Conservation (phyloP, 1,139 yeast genomes). For the Candida tetrigidarum region DNA sequence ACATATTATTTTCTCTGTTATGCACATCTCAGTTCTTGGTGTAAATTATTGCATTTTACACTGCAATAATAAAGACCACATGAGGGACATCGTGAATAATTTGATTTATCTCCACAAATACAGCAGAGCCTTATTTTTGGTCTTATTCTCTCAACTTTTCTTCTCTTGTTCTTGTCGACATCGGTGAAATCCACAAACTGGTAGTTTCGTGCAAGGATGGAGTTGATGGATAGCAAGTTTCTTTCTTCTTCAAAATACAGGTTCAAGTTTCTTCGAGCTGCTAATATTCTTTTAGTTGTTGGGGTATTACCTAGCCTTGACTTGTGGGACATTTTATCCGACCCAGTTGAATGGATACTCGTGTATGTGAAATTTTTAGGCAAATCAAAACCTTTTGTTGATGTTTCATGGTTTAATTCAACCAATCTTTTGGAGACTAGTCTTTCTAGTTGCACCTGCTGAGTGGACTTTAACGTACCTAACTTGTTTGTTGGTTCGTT, state of each 20-base stretch:
- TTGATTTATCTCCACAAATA: slow-evolving; percentile 44
- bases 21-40: slow-evolving; percentile 48
- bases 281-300: slow-evolving; percentile 46
- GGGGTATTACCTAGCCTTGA: slow-evolving; percentile 49
- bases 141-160: slow-evolving; percentile 25
- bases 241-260: slow-evolving; percentile 54
- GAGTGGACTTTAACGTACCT: slow-evolving; percentile 48
- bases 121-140: slow-evolving; percentile 47
- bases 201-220: slow-evolving; percentile 44
- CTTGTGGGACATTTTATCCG: slow-evolving; percentile 26
- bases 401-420: slow-evolving; percentile 40
- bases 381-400: slow-evolving; percentile 38
- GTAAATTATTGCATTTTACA: slow-evolving; percentile 45
- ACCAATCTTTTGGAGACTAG: slow-evolving; percentile 40
- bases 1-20: slow-evolving; percentile 17
- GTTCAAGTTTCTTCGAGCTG: slow-evolving; percentile 50
- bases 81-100: slow-evolving; percentile 42
- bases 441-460: slow-evolving; percentile 48
- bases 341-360: slow-evolving; percentile 29
- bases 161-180: slow-evolving; percentile 18
- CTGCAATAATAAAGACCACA: slow-evolving; percentile 51
- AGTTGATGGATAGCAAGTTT: slow-evolving; percentile 46
- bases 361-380: slow-evolving; percentile 48
- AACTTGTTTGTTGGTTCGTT: slow-evolving; percentile 20
- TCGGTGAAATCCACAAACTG: slow-evolving; percentile 43